Percentiles rank a stretch among this genome's conserved stretches.
These are phyloP conservation scores for Potentilla sterilis DNA, from an alignment of 306 rosid genomes.

Conservation along the genomic window DNA sequence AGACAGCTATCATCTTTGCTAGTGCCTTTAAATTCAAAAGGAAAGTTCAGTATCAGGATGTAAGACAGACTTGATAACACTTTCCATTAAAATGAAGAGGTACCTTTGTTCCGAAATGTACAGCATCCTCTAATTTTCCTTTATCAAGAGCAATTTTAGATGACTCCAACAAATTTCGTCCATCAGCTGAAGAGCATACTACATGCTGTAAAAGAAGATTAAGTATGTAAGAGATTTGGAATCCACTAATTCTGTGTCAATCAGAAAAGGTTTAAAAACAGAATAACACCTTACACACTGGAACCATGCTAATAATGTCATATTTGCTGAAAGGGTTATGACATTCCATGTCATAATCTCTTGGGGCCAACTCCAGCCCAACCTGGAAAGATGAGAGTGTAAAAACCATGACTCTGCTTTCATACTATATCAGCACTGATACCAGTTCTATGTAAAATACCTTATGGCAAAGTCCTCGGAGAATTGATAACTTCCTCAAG, in stretches of 20 bases:
- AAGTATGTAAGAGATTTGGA: neutral
- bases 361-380: slow-evolving; percentile 81
- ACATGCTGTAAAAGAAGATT: slow-evolving; percentile 59
- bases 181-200: slow-evolving; percentile 82
- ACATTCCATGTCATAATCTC: slow-evolving; percentile 81
- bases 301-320: slow-evolving; percentile 80
- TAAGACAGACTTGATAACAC: neutral
- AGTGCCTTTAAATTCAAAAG: slow-evolving; percentile 56
- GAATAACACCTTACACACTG: slow-evolving; percentile 80
- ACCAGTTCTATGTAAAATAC: slow-evolving; percentile 31
- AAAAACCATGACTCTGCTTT: slow-evolving; percentile 20
- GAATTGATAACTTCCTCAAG: slow-evolving; percentile 74
- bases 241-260: slow-evolving; percentile 8
- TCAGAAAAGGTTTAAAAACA: slow-evolving; percentile 13
- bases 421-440: neutral
- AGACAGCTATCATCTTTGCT: slow-evolving; percentile 84
- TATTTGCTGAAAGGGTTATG: slow-evolving; percentile 64
- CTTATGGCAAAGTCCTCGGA: slow-evolving; percentile 90
- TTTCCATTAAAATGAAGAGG: neutral
- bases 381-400: slow-evolving; percentile 43
- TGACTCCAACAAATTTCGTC: slow-evolving; percentile 84
- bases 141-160: slow-evolving; percentile 94
- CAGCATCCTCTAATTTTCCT: slow-evolving; percentile 98
- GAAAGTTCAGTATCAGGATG: slow-evolving; percentile 1
- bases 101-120: slow-evolving; percentile 92